Evolutionary conservation across 352 stramenopile species (phyloP).

Genomic region (Blastocystis sp.): DNA sequence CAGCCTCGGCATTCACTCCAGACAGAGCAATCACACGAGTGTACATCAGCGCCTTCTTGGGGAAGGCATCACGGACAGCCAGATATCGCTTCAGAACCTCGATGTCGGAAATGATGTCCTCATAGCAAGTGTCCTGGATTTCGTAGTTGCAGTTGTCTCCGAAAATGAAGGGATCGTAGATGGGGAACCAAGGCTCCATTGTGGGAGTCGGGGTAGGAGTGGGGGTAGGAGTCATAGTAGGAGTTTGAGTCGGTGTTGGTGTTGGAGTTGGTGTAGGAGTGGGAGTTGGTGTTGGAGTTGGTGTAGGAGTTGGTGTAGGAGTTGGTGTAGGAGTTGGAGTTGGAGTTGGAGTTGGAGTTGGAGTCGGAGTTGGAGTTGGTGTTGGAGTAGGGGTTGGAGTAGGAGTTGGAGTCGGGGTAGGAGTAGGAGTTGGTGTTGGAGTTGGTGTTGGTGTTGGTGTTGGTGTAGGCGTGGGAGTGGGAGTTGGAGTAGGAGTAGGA

Average conservation of each 20-base stretch:
- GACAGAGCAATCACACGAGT: slow-evolving; percentile 21
- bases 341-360: background rate
- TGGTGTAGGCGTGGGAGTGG: background rate
- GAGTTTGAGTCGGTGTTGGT: background rate
- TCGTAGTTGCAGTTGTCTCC: slow-evolving; percentile 14
- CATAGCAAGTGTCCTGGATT: background rate
- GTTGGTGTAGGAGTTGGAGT: background rate
- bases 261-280: background rate
- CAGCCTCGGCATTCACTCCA: background rate
- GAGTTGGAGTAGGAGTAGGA: background rate
- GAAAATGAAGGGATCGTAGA: slow-evolving; percentile 22
- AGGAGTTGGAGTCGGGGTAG: background rate
- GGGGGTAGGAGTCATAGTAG: background rate
- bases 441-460: background rate
- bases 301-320: background rate
- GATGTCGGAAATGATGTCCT: background rate
- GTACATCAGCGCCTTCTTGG: background rate
- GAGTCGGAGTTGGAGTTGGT: background rate
- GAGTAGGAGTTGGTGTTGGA: background rate
- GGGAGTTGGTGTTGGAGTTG: background rate
- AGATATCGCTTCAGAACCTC: background rate
- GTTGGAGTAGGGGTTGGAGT: background rate
- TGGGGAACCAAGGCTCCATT: slow-evolving; percentile 5
- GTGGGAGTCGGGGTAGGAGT: background rate
- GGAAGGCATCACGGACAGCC: background rate